These are phyloP conservation scores for Dalechampia spathulata DNA, from an alignment of 441 rosid genomes.

Conservation along the genomic window DNA sequence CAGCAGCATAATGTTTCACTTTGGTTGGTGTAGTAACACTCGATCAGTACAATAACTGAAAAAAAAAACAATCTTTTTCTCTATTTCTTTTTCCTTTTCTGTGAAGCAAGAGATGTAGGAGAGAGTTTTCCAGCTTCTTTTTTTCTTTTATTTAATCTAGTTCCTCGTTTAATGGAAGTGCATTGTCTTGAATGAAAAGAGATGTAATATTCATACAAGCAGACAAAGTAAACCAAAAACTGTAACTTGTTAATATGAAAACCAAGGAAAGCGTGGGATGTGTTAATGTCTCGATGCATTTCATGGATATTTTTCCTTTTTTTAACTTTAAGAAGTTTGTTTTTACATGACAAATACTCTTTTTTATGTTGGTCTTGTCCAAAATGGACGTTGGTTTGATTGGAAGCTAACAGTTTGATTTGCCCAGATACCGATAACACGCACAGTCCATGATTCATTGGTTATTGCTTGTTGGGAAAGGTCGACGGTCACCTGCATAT, in stretches of 20 bases:
- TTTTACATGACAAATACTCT: too few relatives aligned
- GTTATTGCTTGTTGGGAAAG: too few relatives aligned
- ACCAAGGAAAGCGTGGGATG: conserved; percentile 25
- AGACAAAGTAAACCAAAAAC: conserved; percentile 13
- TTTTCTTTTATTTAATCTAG: background rate
- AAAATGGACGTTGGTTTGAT: conserved; percentile 6
- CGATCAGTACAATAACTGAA: background rate
- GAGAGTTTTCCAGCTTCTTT: background rate
- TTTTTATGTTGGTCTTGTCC: too few relatives aligned
- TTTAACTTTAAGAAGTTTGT: background rate
- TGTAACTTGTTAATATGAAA: conserved; percentile 15
- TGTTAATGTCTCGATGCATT: conserved; percentile 27
- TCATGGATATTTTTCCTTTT: background rate
- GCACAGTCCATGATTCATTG: background rate
- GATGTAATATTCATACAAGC: conserved; percentile 14
- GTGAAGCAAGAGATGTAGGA: background rate
- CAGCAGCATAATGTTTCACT: conserved; percentile 11
- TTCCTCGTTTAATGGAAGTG: conserved; percentile 7
- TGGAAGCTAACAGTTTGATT: background rate
- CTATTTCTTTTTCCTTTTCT: too few relatives aligned
- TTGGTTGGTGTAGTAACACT: conserved; percentile 4
- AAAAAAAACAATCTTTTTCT: too few relatives aligned
- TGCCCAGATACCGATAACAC: background rate
- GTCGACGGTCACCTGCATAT: too few relatives aligned
- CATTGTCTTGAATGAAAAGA: conserved; percentile 12